Evolutionary conservation across 768 basidiomycete genomes (phyloP), one percentile per base, ranked within the genome.

Genomic region (Pisolithus tinctorius): DNA sequence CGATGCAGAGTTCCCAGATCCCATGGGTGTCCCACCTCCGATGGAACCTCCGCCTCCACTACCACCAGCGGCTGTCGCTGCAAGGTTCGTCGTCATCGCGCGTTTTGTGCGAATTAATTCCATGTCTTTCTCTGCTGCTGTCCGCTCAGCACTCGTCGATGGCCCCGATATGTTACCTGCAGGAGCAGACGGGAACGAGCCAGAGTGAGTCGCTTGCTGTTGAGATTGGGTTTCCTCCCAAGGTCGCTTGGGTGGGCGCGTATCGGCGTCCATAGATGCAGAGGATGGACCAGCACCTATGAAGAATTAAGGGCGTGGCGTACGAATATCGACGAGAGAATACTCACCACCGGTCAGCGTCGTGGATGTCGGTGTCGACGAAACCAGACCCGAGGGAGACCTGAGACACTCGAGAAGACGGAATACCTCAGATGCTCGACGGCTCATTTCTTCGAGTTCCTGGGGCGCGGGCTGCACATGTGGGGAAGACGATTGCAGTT

Each of bases 41-140:
- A 58, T 56, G 2, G 54, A 55, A 30, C 58, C 62, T 2, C 63
- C 60, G 16, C 58, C 56, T 0, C 66, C 69, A 26, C 66, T 69
- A 3, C 57, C 61, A 0, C 72, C 62, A 17, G 73, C 66, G 0
- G 74, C 74, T n/a, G 70, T 71, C 1, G 72, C 78, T 1, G 73
- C 78, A n/a, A 80, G 78, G 10, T 81, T 76, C 42, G 81, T 82
- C 46, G 81, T 84, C 17, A 77, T 68, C n/a, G 86, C 86, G 17
- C 88, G 81, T 66, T 90, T 91, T 27, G 77, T 83, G 7, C 88
- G 80, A 54, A 91, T 91, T 53, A 88, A 75, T 55, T 88, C 86
- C 88, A 91, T 91, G 60, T 91, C 88, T 53, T 84, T 79, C 65
- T 90, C 86, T 6, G 88, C 88, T 1, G 83, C 84, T 3, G 82